These are phyloP conservation scores for Poa annua DNA, from an alignment of 176 grass and related monocot genomes.

Conservation along the genomic window DNA sequence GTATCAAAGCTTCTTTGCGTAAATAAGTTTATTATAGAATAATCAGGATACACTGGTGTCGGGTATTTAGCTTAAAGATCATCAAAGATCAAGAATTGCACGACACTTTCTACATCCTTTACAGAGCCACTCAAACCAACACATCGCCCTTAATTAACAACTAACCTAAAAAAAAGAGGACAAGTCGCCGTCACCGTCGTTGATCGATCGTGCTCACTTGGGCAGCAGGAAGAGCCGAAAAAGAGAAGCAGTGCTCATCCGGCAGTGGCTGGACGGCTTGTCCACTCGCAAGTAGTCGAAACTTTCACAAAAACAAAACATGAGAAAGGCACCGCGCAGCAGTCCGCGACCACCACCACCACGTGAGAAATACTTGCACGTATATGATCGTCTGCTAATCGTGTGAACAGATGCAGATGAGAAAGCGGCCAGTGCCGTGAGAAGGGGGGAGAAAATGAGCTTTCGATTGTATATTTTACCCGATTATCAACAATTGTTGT, in stretches of 20 bases:
- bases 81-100: too few species aligned
- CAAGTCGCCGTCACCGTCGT: neutral
- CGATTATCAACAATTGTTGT: neutral
- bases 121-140: neutral
- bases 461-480: neutral
- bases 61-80: too few species aligned
- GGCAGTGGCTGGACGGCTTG: constrained; percentile 17
- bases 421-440: neutral
- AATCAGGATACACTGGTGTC: too few species aligned
- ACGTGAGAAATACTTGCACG: neutral
- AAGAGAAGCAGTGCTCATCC: neutral
- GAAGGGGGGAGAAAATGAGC: neutral
- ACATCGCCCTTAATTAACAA: neutral
- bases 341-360: neutral
- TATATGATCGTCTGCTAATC: neutral
- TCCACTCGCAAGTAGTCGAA: neutral
- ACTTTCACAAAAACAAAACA: neutral
- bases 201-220: neutral
- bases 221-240: neutral
- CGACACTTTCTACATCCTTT: neutral
- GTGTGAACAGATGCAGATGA: neutral
- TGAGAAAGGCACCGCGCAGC: neutral
- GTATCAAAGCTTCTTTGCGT: neutral
- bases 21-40: neutral
- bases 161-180: neutral